Evolutionary conservation across 768 basidiomycete genomes (phyloP).

Genomic region (Chiua virens): DNA sequence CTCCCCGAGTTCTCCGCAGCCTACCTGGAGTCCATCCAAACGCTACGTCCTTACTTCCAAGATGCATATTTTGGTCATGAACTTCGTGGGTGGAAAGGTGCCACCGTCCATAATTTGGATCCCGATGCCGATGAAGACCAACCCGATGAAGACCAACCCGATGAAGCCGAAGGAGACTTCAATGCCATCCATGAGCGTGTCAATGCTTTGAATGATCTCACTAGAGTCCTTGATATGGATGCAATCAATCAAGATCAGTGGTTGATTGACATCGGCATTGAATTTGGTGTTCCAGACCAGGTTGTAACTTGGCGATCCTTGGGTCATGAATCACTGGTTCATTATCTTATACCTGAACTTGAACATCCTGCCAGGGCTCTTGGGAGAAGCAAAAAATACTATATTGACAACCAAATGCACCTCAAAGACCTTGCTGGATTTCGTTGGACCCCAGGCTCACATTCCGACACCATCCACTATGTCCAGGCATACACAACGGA

Average conservation of each 20-base stretch:
- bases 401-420: not conserved
- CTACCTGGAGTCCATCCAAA: not conserved
- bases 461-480: not conserved
- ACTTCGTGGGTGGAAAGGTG: conserved; percentile 7
- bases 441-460: not conserved
- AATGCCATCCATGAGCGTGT: not conserved
- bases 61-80: conserved; percentile 15
- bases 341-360: not conserved
- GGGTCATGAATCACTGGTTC: not conserved
- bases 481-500: conserved; percentile 9
- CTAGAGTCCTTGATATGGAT: not conserved
- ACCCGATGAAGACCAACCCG: too few relatives aligned
- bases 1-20: not conserved
- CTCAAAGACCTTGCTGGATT: conserved; percentile 8
- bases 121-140: too few relatives aligned
- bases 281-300: not conserved
- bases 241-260: not conserved
- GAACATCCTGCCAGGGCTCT: not conserved
- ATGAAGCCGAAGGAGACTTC: too few relatives aligned
- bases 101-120: not conserved
- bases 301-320: not conserved
- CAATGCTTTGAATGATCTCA: not conserved
- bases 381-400: not conserved
- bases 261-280: not conserved
- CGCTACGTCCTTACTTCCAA: not conserved